phyloP scores from a whole-genome alignment of 768 basidiomycete species.

The Leccinum pellstonianum region DNA sequence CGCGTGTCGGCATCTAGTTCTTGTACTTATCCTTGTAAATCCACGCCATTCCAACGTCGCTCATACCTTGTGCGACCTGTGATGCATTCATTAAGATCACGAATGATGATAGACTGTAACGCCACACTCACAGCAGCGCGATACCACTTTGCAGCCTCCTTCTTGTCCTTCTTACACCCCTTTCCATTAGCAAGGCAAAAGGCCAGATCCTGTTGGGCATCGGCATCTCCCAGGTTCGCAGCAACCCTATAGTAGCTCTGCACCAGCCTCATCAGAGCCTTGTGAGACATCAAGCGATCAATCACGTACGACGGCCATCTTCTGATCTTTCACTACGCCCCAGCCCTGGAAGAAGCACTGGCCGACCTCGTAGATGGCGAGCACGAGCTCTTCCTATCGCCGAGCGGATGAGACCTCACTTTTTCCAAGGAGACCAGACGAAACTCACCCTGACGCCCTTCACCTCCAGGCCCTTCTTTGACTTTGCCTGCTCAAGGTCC shows the following conservation, averaged over 20 bases:
- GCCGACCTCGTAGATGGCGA: conserved; percentile 90
- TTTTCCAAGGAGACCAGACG: not conserved
- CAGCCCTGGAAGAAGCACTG: conserved; percentile 93
- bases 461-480: conserved; percentile 51
- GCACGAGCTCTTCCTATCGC: conserved; percentile 69
- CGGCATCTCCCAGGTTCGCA: conserved; percentile 79
- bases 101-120: not conserved
- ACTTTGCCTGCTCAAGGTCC: conserved; percentile 65
- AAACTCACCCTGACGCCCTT: conserved; percentile 51
- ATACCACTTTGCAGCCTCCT: conserved; percentile 88
- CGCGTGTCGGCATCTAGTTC: conserved; percentile 12
- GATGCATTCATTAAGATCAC: conserved; percentile 5
- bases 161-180: conserved; percentile 86
- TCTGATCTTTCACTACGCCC: conserved; percentile 84
- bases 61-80: conserved; percentile 67
- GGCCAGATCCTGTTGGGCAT: conserved; percentile 83
- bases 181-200: conserved; percentile 86
- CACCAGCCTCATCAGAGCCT: conserved; percentile 2
- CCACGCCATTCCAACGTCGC: conserved; percentile 85
- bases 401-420: not conserved
- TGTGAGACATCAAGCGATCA: not conserved
- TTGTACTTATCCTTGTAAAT: conserved; percentile 85
- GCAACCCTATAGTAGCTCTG: conserved; percentile 85
- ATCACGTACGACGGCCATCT: conserved; percentile 77
- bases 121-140: conserved; percentile 65